These are phyloP conservation scores for Chalciporus sphaerocephalus DNA, from an alignment of 768 basidiomycete species.

Conservation along the genomic window DNA sequence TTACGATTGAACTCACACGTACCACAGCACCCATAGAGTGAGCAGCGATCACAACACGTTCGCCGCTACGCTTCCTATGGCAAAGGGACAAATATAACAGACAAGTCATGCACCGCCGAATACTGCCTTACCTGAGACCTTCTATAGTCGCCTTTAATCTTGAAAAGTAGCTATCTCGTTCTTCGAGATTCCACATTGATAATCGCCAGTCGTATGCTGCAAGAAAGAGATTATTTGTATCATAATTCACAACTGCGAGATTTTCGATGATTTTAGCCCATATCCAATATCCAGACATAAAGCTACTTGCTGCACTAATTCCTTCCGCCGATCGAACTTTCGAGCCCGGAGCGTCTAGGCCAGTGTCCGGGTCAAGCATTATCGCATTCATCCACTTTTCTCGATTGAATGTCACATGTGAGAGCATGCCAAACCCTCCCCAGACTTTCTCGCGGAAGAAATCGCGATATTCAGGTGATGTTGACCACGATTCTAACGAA, in stretches of 20 bases:
- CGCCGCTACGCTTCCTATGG: constrained; percentile 58
- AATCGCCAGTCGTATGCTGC: constrained; percentile 91
- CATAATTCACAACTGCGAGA: constrained; percentile 87
- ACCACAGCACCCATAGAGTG: constrained; percentile 88
- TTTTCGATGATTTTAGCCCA: constrained; percentile 96
- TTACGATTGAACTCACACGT: constrained; percentile 19
- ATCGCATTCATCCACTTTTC: constrained; percentile 89
- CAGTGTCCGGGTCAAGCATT: constrained; percentile 87
- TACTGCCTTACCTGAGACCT: constrained; percentile 53
- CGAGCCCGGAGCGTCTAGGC: constrained; percentile 79
- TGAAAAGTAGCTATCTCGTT: constrained; percentile 86
- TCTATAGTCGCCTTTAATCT: constrained; percentile 80
- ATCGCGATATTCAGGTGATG: constrained; percentile 72
- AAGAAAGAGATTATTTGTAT: constrained; percentile 81
- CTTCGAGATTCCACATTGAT: constrained; percentile 87
- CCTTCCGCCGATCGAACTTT: constrained; percentile 93
- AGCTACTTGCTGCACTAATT: constrained; percentile 81
- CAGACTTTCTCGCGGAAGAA: constrained; percentile 91
- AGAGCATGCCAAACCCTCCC: constrained; percentile 79
- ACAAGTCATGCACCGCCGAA: background rate
- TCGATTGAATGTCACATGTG: constrained; percentile 77
- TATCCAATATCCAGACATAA: constrained; percentile 92
- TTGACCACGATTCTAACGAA: constrained; percentile 92
- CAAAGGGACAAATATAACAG: background rate
- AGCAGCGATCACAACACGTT: constrained; percentile 78